These are phyloP conservation scores for Mallotus nudiflorus DNA, from an alignment of 345 rosid species.

Conservation along the genomic window DNA sequence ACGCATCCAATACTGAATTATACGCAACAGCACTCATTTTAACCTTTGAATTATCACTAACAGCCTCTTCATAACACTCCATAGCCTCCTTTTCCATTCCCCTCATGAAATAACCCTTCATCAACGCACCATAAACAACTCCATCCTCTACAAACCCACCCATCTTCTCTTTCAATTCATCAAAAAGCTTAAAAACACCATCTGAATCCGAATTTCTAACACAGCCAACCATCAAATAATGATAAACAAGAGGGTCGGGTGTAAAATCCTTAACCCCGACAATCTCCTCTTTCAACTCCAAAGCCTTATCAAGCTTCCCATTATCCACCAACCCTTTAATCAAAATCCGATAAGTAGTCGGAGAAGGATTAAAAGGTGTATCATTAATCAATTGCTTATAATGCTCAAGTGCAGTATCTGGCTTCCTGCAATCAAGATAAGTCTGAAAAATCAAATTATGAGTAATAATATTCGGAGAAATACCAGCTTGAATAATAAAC, in stretches of 20 bases:
- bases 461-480: slow-evolving; percentile 76
- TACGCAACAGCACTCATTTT: slow-evolving; percentile 67
- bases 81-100: slow-evolving; percentile 80
- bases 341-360: slow-evolving; percentile 67
- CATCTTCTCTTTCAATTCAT: slow-evolving; percentile 77
- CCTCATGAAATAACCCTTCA: slow-evolving; percentile 73
- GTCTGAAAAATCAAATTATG: slow-evolving; percentile 77
- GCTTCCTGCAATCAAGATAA: slow-evolving; percentile 72
- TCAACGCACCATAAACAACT: slow-evolving; percentile 71
- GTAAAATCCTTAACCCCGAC: slow-evolving; percentile 46
- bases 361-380: slow-evolving; percentile 73
- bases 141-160: slow-evolving; percentile 76
- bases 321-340: slow-evolving; percentile 84
- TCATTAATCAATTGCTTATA: slow-evolving; percentile 70
- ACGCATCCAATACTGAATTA: slow-evolving; percentile 72
- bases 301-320: slow-evolving; percentile 65
- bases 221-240: slow-evolving; percentile 68
- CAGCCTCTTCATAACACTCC: slow-evolving; percentile 63
- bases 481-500: slow-evolving; percentile 75
- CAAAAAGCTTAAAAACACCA: slow-evolving; percentile 58
- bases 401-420: slow-evolving; percentile 76
- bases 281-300: slow-evolving; percentile 88
- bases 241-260: slow-evolving; percentile 65
- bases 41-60: slow-evolving; percentile 52
- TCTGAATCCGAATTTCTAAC: slow-evolving; percentile 55